Conservation (phyloP, 2,329 filamentous ascomycete species). For the Elsinoe fawcettii region DNA sequence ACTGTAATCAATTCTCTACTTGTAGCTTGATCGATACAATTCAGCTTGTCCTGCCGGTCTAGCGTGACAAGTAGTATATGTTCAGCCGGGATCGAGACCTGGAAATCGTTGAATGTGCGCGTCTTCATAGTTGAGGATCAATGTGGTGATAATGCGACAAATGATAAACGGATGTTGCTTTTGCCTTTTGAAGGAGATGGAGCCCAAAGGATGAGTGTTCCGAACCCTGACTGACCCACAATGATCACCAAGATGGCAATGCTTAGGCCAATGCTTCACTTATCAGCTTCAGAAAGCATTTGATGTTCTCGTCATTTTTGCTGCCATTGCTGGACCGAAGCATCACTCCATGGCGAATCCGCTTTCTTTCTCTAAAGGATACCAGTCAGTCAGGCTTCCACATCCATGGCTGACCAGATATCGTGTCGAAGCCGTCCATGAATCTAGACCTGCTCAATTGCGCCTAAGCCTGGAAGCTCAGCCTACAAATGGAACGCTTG, state of each 20-base stretch:
- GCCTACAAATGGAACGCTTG: conserved; percentile 27
- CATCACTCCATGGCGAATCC: background rate
- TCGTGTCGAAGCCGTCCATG: conserved; percentile 28
- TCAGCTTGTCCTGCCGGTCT: conserved; percentile 20
- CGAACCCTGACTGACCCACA: no score
- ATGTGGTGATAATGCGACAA: background rate
- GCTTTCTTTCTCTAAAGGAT: conserved; percentile 16
- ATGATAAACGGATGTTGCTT: no score
- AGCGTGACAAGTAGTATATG: conserved; percentile 45
- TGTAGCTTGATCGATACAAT: conserved; percentile 21
- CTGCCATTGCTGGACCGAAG: no score
- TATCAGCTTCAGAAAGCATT: no score
- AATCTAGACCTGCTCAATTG: conserved; percentile 24
- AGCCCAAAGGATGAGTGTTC: no score
- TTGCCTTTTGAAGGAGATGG: no score
- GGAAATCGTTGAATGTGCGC: conserved; percentile 11
- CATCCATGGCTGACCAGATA: conserved; percentile 42
- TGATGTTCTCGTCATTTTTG: no score
- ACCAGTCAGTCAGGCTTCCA: conserved; percentile 38
- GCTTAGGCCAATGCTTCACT: no score
- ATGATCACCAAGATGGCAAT: no score
- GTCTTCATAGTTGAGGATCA: background rate
- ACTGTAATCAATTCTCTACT: conserved; percentile 44
- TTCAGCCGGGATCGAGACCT: conserved; percentile 40
- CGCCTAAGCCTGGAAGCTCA: conserved; percentile 32